Base-by-base conservation (phyloP, 2,329 filamentous ascomycete species). In the Trichoderma gracile region DNA sequence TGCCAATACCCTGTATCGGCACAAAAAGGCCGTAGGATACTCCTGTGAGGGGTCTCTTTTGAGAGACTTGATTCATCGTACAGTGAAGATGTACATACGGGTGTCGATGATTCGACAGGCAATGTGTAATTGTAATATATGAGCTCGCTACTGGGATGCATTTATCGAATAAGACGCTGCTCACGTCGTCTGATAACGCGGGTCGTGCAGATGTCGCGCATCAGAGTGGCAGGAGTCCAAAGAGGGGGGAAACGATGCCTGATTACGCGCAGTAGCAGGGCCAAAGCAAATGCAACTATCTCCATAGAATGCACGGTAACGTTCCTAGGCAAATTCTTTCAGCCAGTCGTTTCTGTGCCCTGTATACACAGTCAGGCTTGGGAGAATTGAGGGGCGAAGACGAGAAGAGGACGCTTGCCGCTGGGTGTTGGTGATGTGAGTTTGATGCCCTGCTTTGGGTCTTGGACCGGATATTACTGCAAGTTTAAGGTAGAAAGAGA, bases 201-300 rank as follows among this genome's bases (percentile, higher is more conserved):
- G 58, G 23, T 43, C 58, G 25, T 61, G 58, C 58, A 61, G 47
- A 61, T 61, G 58, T 61, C 58, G 47, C 49, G 58, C 47, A 52
- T 47, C 27, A 52, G 33, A 38, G 33, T 38, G 3, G 33, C 12
- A 38, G 25, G 40, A 42, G 49, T 43, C 19, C 23, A 60, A 64
- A 58, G 45, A 50, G 45, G 62, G 54, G 5, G 30, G 10, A 33
- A 10, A 30, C 3, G 30, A 9, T 33, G 30, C 61, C 21, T 46
- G 54, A 64, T 47, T 50, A 60, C 27, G 54, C 62, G 59, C 27
- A 58, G 43, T 25, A 15, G 12, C 3, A 52, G 54, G 7, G 45
- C 30, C 17, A 19, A 45, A 43, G 54, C 27, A 59, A 38, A 27
- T 55, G n/a, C 42, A n/a, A n/a, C n/a, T n/a, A n/a, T n/a, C n/a